phyloP scores from a whole-genome alignment of 495 filamentous ascomycete genomes.

The Neurospora cerealis region DNA sequence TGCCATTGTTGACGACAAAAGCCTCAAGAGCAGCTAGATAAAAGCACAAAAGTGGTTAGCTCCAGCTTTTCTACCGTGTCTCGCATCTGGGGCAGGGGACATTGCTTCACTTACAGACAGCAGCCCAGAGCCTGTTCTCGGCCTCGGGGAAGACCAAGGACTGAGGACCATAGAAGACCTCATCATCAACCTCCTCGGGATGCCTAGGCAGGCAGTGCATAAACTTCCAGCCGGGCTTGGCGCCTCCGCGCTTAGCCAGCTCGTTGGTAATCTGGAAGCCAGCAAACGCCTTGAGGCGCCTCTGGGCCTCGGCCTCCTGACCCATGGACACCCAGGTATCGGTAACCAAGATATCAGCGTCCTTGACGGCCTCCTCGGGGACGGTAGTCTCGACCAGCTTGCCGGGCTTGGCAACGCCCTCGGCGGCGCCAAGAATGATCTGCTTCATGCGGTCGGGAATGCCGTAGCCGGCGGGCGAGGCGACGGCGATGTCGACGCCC shows the following conservation, averaged over 20 bases:
- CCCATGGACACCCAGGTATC: slow-evolving; percentile 99
- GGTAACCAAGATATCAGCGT: slow-evolving; percentile 83
- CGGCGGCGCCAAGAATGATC: slow-evolving; percentile 52
- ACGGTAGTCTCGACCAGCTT: slow-evolving; percentile 61
- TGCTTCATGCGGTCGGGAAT: slow-evolving; percentile 63
- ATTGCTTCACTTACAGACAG: slow-evolving; percentile 46
- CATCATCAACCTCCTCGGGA: slow-evolving; percentile 85
- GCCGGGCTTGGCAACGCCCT: slow-evolving; percentile 48
- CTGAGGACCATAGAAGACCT: slow-evolving; percentile 76
- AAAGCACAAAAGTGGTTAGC: background rate
- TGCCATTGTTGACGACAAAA: slow-evolving; percentile 86
- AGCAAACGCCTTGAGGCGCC: slow-evolving; percentile 68
- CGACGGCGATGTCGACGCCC: slow-evolving; percentile 75
- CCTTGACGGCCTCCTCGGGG: slow-evolving; percentile 81
- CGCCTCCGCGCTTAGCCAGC: slow-evolving; percentile 73
- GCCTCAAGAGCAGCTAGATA: slow-evolving; percentile 62
- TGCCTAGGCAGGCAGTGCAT: slow-evolving; percentile 99
- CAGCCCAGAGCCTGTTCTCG: slow-evolving; percentile 88
- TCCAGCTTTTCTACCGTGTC: too few species aligned
- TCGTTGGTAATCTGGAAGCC: slow-evolving; percentile 85
- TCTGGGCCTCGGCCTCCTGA: slow-evolving; percentile 72
- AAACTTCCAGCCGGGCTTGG: slow-evolving; percentile 86
- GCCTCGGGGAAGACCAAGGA: slow-evolving; percentile 88
- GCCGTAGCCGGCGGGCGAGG: slow-evolving; percentile 72
- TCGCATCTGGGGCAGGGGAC: background rate